phyloP scores from a whole-genome alignment of 1,284 basidiomycete genomes.

The Leccinum ponderosum region DNA sequence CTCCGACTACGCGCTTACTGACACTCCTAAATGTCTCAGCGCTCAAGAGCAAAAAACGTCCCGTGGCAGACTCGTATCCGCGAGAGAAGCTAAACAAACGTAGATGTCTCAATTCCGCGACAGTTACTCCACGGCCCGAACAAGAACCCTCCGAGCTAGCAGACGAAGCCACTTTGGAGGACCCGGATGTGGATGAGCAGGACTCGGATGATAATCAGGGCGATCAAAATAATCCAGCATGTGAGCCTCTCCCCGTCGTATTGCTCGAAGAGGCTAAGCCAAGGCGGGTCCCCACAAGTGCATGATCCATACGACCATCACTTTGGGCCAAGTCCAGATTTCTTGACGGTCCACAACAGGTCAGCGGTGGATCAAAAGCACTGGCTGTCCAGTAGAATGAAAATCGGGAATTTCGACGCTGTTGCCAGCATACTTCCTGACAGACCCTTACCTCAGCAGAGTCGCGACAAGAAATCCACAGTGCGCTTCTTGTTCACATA shows the following conservation, averaged over 20 bases:
- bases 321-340: slow-evolving; percentile 55
- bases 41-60: slow-evolving; percentile 61
- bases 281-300: slow-evolving; percentile 19
- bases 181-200: slow-evolving; percentile 17
- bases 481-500: slow-evolving; percentile 17
- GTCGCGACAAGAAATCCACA: slow-evolving; percentile 29
- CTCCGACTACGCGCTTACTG: slow-evolving; percentile 78
- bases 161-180: slow-evolving; percentile 8
- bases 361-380: slow-evolving; percentile 46
- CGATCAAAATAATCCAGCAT: slow-evolving; percentile 22
- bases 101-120: slow-evolving; percentile 38
- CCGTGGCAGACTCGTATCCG: slow-evolving; percentile 46
- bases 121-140: slow-evolving; percentile 15
- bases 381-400: slow-evolving; percentile 52
- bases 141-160: slow-evolving; percentile 4
- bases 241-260: slow-evolving; percentile 20
- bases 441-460: slow-evolving; percentile 31
- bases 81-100: slow-evolving; percentile 69
- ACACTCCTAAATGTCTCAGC: slow-evolving; percentile 95
- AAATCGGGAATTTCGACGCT: slow-evolving; percentile 49
- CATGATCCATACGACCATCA: slow-evolving; percentile 60
- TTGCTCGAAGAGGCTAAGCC: neutral
- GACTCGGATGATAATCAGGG: slow-evolving; percentile 12
- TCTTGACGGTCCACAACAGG: slow-evolving; percentile 49
- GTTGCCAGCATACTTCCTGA: slow-evolving; percentile 53